Evolutionary conservation across 768 basidiomycete species (phyloP), one percentile per base, ranked within the genome.

Genomic region (Auriculariales sp.): DNA sequence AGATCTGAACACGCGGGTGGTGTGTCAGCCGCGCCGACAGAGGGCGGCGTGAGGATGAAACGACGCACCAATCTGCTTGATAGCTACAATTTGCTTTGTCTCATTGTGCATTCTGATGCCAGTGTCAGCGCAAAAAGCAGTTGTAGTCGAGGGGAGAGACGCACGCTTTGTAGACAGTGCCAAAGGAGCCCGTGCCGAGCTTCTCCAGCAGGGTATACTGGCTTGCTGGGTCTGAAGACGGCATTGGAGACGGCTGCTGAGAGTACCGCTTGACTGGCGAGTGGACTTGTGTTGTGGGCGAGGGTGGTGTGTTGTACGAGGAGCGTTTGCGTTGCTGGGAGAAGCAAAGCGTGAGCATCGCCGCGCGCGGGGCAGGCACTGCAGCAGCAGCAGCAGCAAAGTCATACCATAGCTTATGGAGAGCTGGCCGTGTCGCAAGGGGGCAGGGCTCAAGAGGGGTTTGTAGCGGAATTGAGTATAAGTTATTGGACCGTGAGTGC

Each of bases 101-200:
- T 90, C 87, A 59, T 90, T 87, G 67, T 98, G 91, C 59, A 92
- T 82, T 7, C 70, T 72, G 22, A 24, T 30, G 31, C 54, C 9
- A 54, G 42, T 10, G 46, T 48, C 27, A 9, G 48, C 19, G 48
- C 22, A 52, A 22, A 4, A 24, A 42, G 44, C 5, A n/a, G n/a
- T n/a, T n/a, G n/a, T 15, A 35, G 27, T 32, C 34, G 22, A 5
- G 35, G 29, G 25, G 14, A 45, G 35, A 22, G 33, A 61, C 70
- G 49, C 32, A 71, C 67, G 90, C 94, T 70, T 95, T 97, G 78
- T 91, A 99, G 49, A 99, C 94, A 1, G 81, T 86, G 7, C 94
- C 94, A 61, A 99, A 99, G 63, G 86, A 90, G 30, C 94, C 94
- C 22, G 90, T 93, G 14, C 94, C 94, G n/a, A 98, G 75, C 64